Percentiles rank a stretch among this genome's conserved stretches.
Evolutionary conservation across 2,329 filamentous ascomycete genomes (phyloP).

Genomic region (Teratosphaeria viscida): DNA sequence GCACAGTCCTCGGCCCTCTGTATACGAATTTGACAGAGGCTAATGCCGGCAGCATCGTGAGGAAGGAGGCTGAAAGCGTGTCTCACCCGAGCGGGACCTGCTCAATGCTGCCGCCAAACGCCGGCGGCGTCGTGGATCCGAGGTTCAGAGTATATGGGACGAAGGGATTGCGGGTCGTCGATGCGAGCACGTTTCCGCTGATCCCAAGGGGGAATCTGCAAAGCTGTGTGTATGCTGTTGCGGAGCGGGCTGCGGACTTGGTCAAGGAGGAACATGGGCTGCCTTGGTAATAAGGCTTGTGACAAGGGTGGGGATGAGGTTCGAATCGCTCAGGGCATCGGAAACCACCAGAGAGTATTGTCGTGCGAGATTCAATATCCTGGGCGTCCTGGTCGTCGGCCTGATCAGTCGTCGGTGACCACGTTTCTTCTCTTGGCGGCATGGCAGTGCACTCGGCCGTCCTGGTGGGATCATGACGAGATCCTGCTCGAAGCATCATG

Average conservation of each 20-base stretch:
- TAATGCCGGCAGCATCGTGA: slow-evolving; percentile 14
- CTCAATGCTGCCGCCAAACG: slow-evolving; percentile 13
- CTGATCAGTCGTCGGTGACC: too few relatives aligned
- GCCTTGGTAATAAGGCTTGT: not conserved
- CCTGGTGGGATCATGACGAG: too few relatives aligned
- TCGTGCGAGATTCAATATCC: not conserved
- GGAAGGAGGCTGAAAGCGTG: slow-evolving; percentile 20
- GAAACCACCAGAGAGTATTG: not conserved
- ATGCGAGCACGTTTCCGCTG: slow-evolving; percentile 20
- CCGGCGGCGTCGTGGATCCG: slow-evolving; percentile 17
- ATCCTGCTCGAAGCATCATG: too few relatives aligned
- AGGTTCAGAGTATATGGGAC: slow-evolving; percentile 16
- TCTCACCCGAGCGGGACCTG: slow-evolving; percentile 25
- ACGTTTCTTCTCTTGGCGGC: not conserved
- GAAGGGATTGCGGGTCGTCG: slow-evolving; percentile 16
- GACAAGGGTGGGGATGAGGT: too few relatives aligned
- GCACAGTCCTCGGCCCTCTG: slow-evolving; percentile 22
- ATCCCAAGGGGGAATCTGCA: slow-evolving; percentile 20
- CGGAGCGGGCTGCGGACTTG: slow-evolving; percentile 24
- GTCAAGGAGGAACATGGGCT: slow-evolving; percentile 20
- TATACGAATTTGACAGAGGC: slow-evolving; percentile 29
- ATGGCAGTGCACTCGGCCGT: too few relatives aligned
- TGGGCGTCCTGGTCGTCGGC: too few relatives aligned
- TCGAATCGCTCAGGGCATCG: too few relatives aligned
- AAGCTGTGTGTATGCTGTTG: slow-evolving; percentile 21